Percentiles rank a stretch among this genome's conserved stretches.
Conservation (phyloP, 768 basidiomycete genomes). For the Amanita rubescens region DNA sequence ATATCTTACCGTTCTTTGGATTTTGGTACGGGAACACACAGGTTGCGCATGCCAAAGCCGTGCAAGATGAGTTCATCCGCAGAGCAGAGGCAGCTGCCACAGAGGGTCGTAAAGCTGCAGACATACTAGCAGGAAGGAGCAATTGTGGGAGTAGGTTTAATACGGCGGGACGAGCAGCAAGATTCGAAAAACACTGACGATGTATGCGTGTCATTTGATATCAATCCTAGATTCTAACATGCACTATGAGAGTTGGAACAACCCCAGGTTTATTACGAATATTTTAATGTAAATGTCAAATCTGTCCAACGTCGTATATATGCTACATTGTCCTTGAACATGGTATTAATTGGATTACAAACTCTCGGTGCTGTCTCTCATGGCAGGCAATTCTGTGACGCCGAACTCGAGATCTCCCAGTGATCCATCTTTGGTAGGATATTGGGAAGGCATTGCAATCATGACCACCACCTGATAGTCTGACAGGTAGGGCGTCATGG, state of each 20-base stretch:
- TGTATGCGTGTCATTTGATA: background rate
- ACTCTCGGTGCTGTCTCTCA: constrained; percentile 18
- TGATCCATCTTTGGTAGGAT: background rate
- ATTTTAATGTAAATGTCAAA: background rate
- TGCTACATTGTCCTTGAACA: background rate
- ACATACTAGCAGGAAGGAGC: constrained; percentile 67
- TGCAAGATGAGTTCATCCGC: constrained; percentile 66
- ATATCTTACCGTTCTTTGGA: background rate
- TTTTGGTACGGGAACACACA: constrained; percentile 25
- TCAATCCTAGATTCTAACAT: background rate
- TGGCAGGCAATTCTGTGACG: constrained; percentile 24
- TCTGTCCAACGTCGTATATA: background rate
- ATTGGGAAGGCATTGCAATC: constrained; percentile 37
- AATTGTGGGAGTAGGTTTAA: constrained; percentile 69
- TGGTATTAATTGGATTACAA: background rate
- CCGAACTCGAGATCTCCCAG: constrained; percentile 33
- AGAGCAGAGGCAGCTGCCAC: constrained; percentile 57
- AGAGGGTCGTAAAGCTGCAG: constrained; percentile 65
- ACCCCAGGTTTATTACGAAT: background rate
- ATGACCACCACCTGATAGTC: constrained; percentile 31
- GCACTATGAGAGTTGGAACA: background rate
- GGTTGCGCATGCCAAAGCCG: constrained; percentile 45
- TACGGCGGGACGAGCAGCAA: constrained; percentile 39
- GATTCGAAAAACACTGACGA: constrained; percentile 2
- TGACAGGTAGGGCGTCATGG: background rate